Conservation (phyloP, 228 moss, liverwort and hornwort genomes). For the Sphagnum magellanicum region DNA sequence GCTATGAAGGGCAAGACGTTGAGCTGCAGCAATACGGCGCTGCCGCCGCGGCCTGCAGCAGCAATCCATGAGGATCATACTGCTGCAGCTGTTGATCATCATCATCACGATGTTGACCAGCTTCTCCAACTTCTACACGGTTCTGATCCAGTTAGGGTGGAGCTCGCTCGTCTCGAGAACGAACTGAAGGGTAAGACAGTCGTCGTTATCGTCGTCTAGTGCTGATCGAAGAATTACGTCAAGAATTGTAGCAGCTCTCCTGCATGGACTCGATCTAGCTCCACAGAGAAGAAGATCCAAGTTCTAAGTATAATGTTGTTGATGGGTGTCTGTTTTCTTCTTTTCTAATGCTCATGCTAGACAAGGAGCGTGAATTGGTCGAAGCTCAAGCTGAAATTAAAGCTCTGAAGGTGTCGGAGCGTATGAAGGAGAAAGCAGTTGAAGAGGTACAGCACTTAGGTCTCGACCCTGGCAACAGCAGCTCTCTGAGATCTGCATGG, state of each 20-base stretch:
- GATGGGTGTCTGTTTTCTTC: too few relatives aligned
- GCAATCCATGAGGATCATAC: too few relatives aligned
- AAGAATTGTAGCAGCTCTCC: too few relatives aligned
- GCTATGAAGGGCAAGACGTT: too few relatives aligned
- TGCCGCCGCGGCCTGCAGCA: too few relatives aligned
- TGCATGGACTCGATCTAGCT: too few relatives aligned
- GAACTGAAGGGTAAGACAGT: constrained; percentile 56
- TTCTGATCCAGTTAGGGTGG: constrained; percentile 64
- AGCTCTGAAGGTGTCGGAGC: constrained; percentile 82
- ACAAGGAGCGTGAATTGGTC: constrained; percentile 90
- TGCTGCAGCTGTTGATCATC: background rate
- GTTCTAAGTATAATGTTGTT: too few relatives aligned
- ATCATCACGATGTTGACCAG: constrained; percentile 46
- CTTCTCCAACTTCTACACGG: constrained; percentile 58
- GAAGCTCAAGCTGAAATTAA: constrained; percentile 91
- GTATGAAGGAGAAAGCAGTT: constrained; percentile 89
- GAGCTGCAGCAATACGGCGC: too few relatives aligned
- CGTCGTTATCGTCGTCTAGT: too few relatives aligned
- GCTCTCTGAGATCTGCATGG: background rate
- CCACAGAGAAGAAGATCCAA: too few relatives aligned
- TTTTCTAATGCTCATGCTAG: constrained; percentile 21
- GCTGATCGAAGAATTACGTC: too few relatives aligned
- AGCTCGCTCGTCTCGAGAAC: constrained; percentile 59
- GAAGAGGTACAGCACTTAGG: constrained; percentile 58
- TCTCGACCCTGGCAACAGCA: background rate